Evolutionary conservation across 768 basidiomycete species (phyloP).

Genomic region (Dioszegia hungarica): DNA sequence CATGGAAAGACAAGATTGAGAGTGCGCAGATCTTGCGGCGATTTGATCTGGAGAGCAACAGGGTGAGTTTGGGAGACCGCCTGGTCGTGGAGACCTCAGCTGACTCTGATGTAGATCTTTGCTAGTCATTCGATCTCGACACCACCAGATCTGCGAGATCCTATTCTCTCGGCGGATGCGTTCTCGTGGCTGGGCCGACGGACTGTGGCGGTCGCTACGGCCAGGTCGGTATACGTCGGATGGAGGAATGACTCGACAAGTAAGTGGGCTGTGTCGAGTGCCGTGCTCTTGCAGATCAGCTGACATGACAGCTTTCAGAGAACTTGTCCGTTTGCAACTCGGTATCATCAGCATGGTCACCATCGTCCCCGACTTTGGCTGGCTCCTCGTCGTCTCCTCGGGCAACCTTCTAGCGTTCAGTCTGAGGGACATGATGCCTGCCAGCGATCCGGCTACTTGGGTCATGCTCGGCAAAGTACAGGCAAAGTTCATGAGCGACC

Average conservation of each 20-base stretch:
- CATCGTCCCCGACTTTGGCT: slow-evolving; percentile 35
- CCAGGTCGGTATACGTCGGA: slow-evolving; percentile 28
- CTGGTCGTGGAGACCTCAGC: too few relatives aligned
- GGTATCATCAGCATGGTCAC: slow-evolving; percentile 24
- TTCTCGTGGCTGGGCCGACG: slow-evolving; percentile 36
- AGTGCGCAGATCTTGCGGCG: slow-evolving; percentile 30
- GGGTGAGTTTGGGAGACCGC: too few relatives aligned
- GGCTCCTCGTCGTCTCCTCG: slow-evolving; percentile 29
- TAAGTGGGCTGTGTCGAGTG: not conserved
- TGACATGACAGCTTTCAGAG: slow-evolving; percentile 25
- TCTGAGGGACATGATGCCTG: slow-evolving; percentile 33
- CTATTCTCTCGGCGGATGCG: slow-evolving; percentile 27
- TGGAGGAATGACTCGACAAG: slow-evolving; percentile 29
- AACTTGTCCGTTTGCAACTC: slow-evolving; percentile 23
- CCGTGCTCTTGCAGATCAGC: too few relatives aligned
- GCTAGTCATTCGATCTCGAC: slow-evolving; percentile 28
- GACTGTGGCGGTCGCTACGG: slow-evolving; percentile 29
- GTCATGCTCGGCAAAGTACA: slow-evolving; percentile 6
- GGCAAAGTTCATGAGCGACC: slow-evolving; percentile 17
- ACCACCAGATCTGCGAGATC: slow-evolving; percentile 19
- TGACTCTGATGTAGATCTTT: slow-evolving; percentile 14
- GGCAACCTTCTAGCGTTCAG: slow-evolving; percentile 23
- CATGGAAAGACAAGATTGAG: slow-evolving; percentile 40
- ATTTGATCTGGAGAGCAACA: slow-evolving; percentile 40
- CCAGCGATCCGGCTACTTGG: slow-evolving; percentile 38